A percentile compares a stretch with the other conserved stretches of the same genome.
Evolutionary conservation across 176 grass and related monocot species (phyloP).

Genomic region (Poa pratensis): DNA sequence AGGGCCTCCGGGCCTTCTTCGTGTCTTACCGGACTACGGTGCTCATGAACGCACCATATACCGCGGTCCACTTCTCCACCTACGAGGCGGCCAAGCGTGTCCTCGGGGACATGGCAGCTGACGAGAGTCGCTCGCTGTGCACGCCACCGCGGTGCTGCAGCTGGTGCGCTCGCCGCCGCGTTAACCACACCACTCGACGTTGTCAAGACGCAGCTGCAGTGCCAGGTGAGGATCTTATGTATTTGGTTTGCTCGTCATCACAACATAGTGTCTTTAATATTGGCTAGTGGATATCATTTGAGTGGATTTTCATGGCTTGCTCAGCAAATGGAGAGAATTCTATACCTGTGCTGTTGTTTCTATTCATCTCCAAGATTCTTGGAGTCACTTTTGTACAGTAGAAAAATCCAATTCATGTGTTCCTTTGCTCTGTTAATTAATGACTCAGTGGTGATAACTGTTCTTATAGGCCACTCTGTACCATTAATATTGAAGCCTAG

Average conservation of each 20-base stretch:
- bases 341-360: not conserved
- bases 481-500: not conserved
- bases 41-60: conserved; percentile 90
- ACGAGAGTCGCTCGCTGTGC: conserved; percentile 78
- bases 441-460: conserved; percentile 9
- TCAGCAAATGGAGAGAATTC: not conserved
- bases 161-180: conserved; percentile 66
- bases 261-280: not conserved
- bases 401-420: not conserved
- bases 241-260: not conserved
- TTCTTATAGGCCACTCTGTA: conserved; percentile 13
- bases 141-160: conserved; percentile 80
- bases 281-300: not conserved
- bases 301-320: conserved; percentile 15
- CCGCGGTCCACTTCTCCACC: conserved; percentile 80
- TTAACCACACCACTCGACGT: conserved; percentile 85
- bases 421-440: not conserved
- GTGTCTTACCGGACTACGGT: conserved; percentile 80
- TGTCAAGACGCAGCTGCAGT: conserved; percentile 92
- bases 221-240: conserved; percentile 69
- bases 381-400: conserved; percentile 24
- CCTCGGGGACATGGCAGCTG: conserved; percentile 60
- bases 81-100: conserved; percentile 85
- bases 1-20: conserved; percentile 70
- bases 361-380: conserved; percentile 40